Percentiles rank a stretch among this genome's conserved stretches.
Evolutionary conservation across 768 basidiomycete genomes (phyloP).

Genomic region (Russula emetica): DNA sequence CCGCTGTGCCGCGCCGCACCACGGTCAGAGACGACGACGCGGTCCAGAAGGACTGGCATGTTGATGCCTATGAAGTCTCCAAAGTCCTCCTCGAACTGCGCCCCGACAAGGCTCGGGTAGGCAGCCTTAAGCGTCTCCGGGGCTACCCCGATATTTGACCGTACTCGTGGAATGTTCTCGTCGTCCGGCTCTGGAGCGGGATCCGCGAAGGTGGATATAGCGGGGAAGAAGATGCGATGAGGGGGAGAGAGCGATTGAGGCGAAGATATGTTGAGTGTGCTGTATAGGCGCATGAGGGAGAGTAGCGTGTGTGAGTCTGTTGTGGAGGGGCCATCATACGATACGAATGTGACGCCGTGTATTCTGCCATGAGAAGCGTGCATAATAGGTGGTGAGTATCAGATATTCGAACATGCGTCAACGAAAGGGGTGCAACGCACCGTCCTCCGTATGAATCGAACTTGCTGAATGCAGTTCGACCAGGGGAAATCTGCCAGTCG

Average conservation of each 20-base stretch:
- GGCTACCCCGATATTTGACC: conserved; percentile 33
- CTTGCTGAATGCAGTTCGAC: conserved; percentile 28
- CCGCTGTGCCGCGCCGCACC: conserved; percentile 48
- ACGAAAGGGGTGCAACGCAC: conserved; percentile 25
- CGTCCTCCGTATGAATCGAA: conserved; percentile 35
- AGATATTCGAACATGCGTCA: neutral
- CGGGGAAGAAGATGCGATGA: conserved; percentile 66
- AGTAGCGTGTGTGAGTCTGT: conserved; percentile 66
- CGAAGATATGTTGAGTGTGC: conserved; percentile 46
- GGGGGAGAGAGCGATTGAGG: conserved; percentile 29
- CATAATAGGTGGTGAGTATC: neutral
- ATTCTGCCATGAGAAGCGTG: conserved; percentile 40
- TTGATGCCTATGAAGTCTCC: conserved; percentile 64
- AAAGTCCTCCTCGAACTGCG: conserved; percentile 74
- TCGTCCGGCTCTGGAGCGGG: conserved; percentile 31
- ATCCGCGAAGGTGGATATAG: conserved; percentile 57
- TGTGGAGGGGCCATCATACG: conserved; percentile 33
- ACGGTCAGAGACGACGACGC: conserved; percentile 72
- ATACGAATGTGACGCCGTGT: conserved; percentile 57
- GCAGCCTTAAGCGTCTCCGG: conserved; percentile 50
- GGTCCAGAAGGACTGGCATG: conserved; percentile 69
- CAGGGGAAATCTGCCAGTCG: conserved; percentile 48
- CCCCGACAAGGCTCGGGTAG: conserved; percentile 57
- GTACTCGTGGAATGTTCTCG: conserved; percentile 31
- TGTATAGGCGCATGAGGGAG: conserved; percentile 73